A percentile compares a stretch with the other conserved stretches of the same genome.
Evolutionary conservation across 1,284 basidiomycete genomes (phyloP).

Genomic region (Leccinum holopus): DNA sequence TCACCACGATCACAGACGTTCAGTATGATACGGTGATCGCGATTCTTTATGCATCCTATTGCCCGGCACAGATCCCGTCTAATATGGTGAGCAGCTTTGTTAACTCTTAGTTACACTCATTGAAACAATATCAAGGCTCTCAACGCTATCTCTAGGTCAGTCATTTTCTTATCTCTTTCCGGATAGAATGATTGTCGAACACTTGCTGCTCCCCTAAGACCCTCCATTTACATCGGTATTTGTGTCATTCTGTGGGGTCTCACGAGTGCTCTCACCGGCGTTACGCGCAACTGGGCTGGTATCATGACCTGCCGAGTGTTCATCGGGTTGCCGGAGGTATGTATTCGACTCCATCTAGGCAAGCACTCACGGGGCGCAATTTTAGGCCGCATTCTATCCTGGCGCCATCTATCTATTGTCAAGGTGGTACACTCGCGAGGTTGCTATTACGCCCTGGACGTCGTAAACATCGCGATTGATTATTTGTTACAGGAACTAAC

Average conservation of each 20-base stretch:
- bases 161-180: background rate
- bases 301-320: constrained; percentile 1
- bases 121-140: constrained; percentile 36
- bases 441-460: constrained; percentile 12
- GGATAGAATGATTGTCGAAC: background rate
- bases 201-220: constrained; percentile 37
- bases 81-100: constrained; percentile 24
- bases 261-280: constrained; percentile 58
- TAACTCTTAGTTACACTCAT: constrained; percentile 49
- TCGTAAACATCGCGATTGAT: background rate
- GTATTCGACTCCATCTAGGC: background rate
- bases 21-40: constrained; percentile 1
- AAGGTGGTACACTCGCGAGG: constrained; percentile 60
- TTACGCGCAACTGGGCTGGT: constrained; percentile 57
- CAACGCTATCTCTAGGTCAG: background rate
- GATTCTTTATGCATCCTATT: constrained; percentile 1
- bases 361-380: background rate
- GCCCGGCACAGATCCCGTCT: background rate
- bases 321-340: constrained; percentile 42
- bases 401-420: background rate
- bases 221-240: constrained; percentile 28
- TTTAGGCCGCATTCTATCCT: constrained; percentile 48
- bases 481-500: background rate
- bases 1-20: background rate
- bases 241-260: constrained; percentile 60